These are phyloP conservation scores for Austroboletus rostrupii DNA, from an alignment of 1,284 basidiomycete genomes.

Conservation along the genomic window DNA sequence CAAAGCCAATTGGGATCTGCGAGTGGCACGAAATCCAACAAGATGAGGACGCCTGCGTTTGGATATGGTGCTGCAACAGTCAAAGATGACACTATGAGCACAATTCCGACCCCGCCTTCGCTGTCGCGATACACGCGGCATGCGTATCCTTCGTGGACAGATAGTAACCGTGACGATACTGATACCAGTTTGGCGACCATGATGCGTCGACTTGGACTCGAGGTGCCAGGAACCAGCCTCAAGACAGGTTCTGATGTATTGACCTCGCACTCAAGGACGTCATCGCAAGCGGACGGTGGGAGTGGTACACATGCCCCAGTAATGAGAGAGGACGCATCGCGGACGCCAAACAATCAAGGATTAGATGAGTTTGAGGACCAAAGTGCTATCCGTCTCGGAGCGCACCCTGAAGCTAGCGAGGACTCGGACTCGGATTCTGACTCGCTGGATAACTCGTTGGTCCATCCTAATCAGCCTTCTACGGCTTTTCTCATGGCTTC, in stretches of 20 bases:
- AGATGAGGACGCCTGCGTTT: slow-evolving; percentile 25
- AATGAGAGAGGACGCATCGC: slow-evolving; percentile 3
- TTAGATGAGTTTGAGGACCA: slow-evolving; percentile 26
- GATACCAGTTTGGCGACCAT: slow-evolving; percentile 46
- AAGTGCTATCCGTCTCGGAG: slow-evolving; percentile 10
- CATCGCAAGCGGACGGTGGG: slow-evolving; percentile 9
- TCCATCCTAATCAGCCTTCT: slow-evolving; percentile 51
- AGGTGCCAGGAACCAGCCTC: slow-evolving; percentile 17
- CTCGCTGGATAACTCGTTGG: slow-evolving; percentile 44
- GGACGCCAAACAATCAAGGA: slow-evolving; percentile 25
- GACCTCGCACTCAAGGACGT: slow-evolving; percentile 7
- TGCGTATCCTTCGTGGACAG: slow-evolving; percentile 34
- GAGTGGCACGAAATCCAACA: slow-evolving; percentile 14
- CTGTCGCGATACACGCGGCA: slow-evolving; percentile 54
- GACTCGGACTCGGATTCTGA: slow-evolving; percentile 39
- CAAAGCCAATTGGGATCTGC: slow-evolving; percentile 30
- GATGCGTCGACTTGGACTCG: slow-evolving; percentile 49
- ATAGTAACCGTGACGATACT: slow-evolving; percentile 39
- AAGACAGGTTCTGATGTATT: slow-evolving; percentile 14
- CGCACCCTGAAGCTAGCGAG: slow-evolving; percentile 2
- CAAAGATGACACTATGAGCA: slow-evolving; percentile 60
- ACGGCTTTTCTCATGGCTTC: slow-evolving; percentile 57
- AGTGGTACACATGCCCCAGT: slow-evolving; percentile 2
- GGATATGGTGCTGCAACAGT: slow-evolving; percentile 13
- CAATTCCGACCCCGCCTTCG: slow-evolving; percentile 62